phyloP scores from a whole-genome alignment of 805 yeast species.

The Teunomyces funiuensis region DNA sequence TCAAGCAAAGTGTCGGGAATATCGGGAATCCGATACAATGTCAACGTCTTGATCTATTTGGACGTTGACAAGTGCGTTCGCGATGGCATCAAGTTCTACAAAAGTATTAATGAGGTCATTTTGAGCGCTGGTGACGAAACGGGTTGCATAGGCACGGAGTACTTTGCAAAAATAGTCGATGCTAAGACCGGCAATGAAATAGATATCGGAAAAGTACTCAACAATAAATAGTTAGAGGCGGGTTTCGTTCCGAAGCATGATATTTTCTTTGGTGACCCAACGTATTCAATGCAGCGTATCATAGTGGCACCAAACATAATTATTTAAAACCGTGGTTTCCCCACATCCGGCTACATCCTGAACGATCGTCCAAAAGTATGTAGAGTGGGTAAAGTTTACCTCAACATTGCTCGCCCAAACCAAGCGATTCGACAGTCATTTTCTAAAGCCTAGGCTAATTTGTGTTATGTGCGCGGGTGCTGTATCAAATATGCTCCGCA shows the following conservation, averaged over 20 bases:
- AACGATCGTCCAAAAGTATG: not conserved
- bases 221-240: not conserved
- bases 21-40: conserved; percentile 70
- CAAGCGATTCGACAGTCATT: too few species aligned
- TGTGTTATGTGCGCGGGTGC: too few species aligned
- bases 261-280: too few species aligned
- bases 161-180: conserved; percentile 35
- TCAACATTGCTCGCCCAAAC: not conserved
- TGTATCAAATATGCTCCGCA: too few species aligned
- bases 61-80: conserved; percentile 50
- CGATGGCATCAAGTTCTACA: conserved; percentile 50
- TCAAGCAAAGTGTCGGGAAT: conserved; percentile 47
- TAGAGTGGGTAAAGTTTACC: not conserved
- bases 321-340: too few species aligned
- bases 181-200: conserved; percentile 6
- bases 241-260: too few species aligned
- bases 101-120: conserved; percentile 73
- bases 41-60: conserved; percentile 61
- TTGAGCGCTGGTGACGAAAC: conserved; percentile 58
- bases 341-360: too few species aligned
- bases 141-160: conserved; percentile 50
- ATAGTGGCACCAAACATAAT: not conserved
- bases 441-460: not conserved
- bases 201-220: not conserved
- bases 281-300: too few species aligned